Evolutionary conservation across 331 rosid species (phyloP).

Genomic region (Malus hybrid): DNA sequence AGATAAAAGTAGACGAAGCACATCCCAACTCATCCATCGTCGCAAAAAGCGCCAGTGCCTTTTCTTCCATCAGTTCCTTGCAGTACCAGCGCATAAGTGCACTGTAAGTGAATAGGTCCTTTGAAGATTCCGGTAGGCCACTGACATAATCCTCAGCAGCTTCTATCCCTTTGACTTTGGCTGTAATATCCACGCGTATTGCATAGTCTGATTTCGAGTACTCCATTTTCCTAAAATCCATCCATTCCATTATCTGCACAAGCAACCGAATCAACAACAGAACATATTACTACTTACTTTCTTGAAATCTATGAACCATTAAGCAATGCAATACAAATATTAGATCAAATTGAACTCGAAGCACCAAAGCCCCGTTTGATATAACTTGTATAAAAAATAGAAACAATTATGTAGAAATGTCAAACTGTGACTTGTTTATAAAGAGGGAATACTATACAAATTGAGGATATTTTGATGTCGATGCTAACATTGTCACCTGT

Average conservation of each 20-base stretch:
- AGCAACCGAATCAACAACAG: background rate
- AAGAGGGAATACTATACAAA: too few species aligned
- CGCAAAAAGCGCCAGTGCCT: conserved; percentile 47
- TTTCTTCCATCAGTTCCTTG: conserved; percentile 43
- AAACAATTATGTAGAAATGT: too few species aligned
- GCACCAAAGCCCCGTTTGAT: too few species aligned
- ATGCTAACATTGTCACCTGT: too few species aligned
- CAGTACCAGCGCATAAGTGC: conserved; percentile 70
- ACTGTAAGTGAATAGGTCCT: conserved; percentile 52
- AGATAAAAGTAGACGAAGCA: conserved; percentile 33
- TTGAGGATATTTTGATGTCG: too few species aligned
- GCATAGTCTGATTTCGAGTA: conserved; percentile 44
- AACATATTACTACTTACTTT: background rate
- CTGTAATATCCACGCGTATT: conserved; percentile 49
- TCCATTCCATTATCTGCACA: conserved; percentile 82
- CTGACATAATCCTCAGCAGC: conserved; percentile 67
- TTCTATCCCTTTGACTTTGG: conserved; percentile 47
- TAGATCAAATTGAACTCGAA: too few species aligned
- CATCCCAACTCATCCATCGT: conserved; percentile 44
- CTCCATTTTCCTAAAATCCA: conserved; percentile 47
- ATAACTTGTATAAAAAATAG: too few species aligned
- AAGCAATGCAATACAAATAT: background rate
- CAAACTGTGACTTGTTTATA: too few species aligned
- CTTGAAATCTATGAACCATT: background rate
- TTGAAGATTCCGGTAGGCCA: conserved; percentile 28